Conservation (phyloP, 2,329 filamentous ascomycete genomes). For the Penicillium sp. region DNA sequence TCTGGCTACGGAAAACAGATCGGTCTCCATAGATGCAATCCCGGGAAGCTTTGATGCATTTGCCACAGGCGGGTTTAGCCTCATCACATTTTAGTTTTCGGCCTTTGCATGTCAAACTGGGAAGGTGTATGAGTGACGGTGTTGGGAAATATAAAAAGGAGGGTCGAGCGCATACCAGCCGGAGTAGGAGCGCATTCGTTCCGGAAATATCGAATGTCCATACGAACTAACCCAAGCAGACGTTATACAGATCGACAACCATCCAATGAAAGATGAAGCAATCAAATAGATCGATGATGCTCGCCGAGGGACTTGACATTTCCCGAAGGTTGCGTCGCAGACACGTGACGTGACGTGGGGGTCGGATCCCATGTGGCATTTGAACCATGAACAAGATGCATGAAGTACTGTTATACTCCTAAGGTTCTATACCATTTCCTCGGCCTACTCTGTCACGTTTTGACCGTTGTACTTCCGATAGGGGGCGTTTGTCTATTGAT, state of each 20-base stretch:
- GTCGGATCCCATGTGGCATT: not conserved
- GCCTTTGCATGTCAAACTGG: not conserved
- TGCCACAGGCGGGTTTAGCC: not conserved
- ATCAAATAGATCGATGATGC: not conserved
- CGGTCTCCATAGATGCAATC: not conserved
- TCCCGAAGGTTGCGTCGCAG: not conserved
- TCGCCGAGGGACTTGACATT: too few species aligned
- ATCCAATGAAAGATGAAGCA: not conserved
- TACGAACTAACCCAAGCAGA: not conserved
- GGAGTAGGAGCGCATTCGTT: not conserved
- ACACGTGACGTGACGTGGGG: not conserved
- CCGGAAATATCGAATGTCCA: not conserved
- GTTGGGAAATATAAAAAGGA: not conserved
- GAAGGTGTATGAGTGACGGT: not conserved
- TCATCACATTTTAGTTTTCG: not conserved
- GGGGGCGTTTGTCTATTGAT: not conserved
- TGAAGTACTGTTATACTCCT: too few species aligned
- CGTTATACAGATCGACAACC: too few species aligned
- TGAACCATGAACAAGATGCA: too few species aligned
- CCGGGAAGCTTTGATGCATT: not conserved
- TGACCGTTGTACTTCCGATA: too few species aligned
- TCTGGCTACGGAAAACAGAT: not conserved
- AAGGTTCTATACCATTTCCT: too few species aligned
- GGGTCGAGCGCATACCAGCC: not conserved
- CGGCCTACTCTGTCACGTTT: too few species aligned